Percentiles rank a stretch among this genome's conserved stretches.
phyloP scores from a whole-genome alignment of 192 early-diverging fungal species.

The Funneliformis geosporum region DNA sequence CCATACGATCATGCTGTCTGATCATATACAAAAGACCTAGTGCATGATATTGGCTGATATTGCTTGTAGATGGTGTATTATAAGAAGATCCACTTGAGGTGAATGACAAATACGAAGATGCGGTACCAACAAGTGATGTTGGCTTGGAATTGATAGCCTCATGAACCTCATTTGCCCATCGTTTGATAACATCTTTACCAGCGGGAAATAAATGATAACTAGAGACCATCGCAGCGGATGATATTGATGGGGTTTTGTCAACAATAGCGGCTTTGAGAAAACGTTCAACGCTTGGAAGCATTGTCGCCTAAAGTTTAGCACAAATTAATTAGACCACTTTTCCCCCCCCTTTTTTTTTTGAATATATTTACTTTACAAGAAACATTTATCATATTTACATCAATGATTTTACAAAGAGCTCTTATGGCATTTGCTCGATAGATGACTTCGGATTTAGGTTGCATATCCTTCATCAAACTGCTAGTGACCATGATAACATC shows the following conservation, averaged over 20 bases:
- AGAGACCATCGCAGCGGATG: slow-evolving; percentile 90
- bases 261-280: slow-evolving; percentile 97
- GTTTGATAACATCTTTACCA: slow-evolving; percentile 89
- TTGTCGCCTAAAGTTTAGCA: slow-evolving; percentile 65
- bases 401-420: slow-evolving; percentile 92
- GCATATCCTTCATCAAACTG: slow-evolving; percentile 95
- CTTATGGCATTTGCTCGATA: slow-evolving; percentile 96
- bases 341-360: neutral
- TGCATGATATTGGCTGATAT: slow-evolving; percentile 97
- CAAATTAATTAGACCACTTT: neutral
- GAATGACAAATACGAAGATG: slow-evolving; percentile 55
- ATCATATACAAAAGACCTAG: slow-evolving; percentile 93
- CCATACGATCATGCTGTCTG: slow-evolving; percentile 96
- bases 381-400: slow-evolving; percentile 58
- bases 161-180: slow-evolving; percentile 97
- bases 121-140: slow-evolving; percentile 49
- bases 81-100: slow-evolving; percentile 45
- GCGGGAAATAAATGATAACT: slow-evolving; percentile 81
- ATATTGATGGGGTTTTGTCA: slow-evolving; percentile 87
- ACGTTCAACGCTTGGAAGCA: slow-evolving; percentile 94
- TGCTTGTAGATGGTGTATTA: slow-evolving; percentile 61
- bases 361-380: neutral
- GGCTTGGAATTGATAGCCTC: slow-evolving; percentile 90
- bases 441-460: slow-evolving; percentile 87
- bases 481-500: slow-evolving; percentile 98